Conservation (phyloP, 306 rosid species). For the Quercus dentata region DNA sequence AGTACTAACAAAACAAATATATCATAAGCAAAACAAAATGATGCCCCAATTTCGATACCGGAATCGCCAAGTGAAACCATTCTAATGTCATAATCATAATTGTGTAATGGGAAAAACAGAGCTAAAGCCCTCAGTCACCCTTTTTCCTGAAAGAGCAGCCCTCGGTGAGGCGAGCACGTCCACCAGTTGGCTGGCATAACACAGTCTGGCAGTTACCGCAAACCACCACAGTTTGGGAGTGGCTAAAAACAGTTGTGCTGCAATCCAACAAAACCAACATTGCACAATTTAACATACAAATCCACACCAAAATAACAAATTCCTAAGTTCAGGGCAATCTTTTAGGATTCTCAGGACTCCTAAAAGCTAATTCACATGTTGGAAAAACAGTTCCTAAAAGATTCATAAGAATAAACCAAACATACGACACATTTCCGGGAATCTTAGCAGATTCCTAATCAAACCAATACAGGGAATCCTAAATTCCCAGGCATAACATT, state of each 20-base stretch:
- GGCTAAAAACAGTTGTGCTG: slow-evolving; percentile 59
- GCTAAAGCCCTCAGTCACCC: slow-evolving; percentile 33
- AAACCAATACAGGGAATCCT: no score
- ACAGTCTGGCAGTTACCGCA: slow-evolving; percentile 57
- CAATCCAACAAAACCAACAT: background rate
- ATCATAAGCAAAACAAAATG: background rate
- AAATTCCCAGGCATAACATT: no score
- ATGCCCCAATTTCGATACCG: background rate
- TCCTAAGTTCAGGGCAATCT: no score
- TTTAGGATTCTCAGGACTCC: no score
- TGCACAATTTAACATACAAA: background rate
- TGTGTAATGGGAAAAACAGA: background rate
- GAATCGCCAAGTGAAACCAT: background rate
- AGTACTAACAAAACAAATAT: background rate
- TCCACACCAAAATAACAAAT: background rate
- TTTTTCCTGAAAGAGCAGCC: slow-evolving; percentile 58
- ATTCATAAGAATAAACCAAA: no score
- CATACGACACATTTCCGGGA: no score
- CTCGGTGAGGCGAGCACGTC: slow-evolving; percentile 48
- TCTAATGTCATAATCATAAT: background rate
- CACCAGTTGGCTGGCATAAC: slow-evolving; percentile 53
- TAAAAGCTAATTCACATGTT: no score
- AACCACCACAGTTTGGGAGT: slow-evolving; percentile 50
- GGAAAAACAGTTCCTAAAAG: no score
- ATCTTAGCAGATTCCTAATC: no score